A percentile compares a stretch with the other conserved stretches of the same genome.
phyloP scores from a whole-genome alignment of 1,284 basidiomycete genomes.

The Heterobasidion occidentale region DNA sequence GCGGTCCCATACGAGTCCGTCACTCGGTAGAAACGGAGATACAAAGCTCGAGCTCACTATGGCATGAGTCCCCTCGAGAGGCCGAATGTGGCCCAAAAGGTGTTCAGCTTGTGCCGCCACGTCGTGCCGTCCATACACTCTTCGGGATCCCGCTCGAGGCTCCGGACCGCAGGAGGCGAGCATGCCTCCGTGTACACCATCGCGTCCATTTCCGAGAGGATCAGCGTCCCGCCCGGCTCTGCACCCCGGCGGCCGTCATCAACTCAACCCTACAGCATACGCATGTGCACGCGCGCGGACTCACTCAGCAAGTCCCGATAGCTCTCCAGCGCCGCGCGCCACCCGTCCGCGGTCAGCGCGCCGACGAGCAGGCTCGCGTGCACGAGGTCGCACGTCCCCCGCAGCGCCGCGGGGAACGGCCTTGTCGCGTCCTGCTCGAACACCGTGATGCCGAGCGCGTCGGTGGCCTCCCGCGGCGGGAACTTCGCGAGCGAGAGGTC shows the following conservation, averaged over 20 bases:
- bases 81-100: too few relatives aligned
- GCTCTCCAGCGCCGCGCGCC: constrained; percentile 5
- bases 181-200: not conserved
- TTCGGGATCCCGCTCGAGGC: not conserved
- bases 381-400: constrained; percentile 6
- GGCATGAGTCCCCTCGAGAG: too few relatives aligned
- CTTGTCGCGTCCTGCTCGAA: constrained; percentile 10
- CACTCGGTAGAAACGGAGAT: not conserved
- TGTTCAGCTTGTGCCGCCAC: not conserved
- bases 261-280: not conserved
- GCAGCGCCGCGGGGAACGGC: constrained; percentile 6
- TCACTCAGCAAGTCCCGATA: constrained; percentile 6
- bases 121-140: not conserved
- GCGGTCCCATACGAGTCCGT: not conserved
- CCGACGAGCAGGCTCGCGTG: constrained; percentile 5
- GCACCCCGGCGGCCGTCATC: not conserved
- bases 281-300: not conserved
- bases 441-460: constrained; percentile 1
- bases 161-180: not conserved
- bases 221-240: not conserved
- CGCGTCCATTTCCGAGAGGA: not conserved
- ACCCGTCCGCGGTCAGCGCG: constrained; percentile 6
- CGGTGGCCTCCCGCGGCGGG: not conserved
- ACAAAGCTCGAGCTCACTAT: not conserved
- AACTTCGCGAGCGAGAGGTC: constrained; percentile 2